Evolutionary conservation across 1,139 yeast genomes (phyloP).

Genomic region (Yamadazyma blattariae): DNA sequence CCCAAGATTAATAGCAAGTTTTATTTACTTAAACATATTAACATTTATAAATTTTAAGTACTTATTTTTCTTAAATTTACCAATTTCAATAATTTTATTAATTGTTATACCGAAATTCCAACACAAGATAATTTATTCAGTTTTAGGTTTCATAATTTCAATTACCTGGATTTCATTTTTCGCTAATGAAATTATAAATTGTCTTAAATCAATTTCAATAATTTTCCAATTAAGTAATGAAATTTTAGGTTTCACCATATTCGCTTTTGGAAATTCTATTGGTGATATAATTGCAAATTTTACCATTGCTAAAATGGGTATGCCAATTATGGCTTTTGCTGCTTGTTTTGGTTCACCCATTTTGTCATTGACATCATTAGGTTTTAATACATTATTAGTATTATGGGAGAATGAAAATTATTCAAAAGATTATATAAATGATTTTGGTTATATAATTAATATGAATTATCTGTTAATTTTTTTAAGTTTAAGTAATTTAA

Average conservation of each 20-base stretch:
- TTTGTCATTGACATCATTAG: constrained; percentile 45
- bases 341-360: constrained; percentile 96
- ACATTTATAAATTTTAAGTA: background rate
- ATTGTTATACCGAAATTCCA: constrained; percentile 5
- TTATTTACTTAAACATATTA: constrained; percentile 9
- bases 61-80: constrained; percentile 1
- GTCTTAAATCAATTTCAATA: constrained; percentile 61
- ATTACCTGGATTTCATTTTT: constrained; percentile 72
- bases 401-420: constrained; percentile 23
- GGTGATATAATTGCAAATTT: constrained; percentile 87
- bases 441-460: constrained; percentile 26
- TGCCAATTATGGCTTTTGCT: constrained; percentile 87
- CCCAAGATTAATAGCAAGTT: constrained; percentile 1
- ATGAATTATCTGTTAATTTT: constrained; percentile 42
- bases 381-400: constrained; percentile 57
- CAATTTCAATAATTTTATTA: constrained; percentile 1
- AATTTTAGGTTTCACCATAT: constrained; percentile 77
- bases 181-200: constrained; percentile 73
- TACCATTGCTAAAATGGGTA: constrained; percentile 82
- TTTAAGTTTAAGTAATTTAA: constrained; percentile 50
- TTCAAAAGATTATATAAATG: constrained; percentile 8
- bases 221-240: constrained; percentile 71
- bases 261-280: constrained; percentile 89
- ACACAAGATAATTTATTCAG: constrained; percentile 18
- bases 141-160: constrained; percentile 65